These are phyloP conservation scores for Penicillium sp. DNA, from an alignment of 2,329 filamentous ascomycete species.

Conservation along the genomic window DNA sequence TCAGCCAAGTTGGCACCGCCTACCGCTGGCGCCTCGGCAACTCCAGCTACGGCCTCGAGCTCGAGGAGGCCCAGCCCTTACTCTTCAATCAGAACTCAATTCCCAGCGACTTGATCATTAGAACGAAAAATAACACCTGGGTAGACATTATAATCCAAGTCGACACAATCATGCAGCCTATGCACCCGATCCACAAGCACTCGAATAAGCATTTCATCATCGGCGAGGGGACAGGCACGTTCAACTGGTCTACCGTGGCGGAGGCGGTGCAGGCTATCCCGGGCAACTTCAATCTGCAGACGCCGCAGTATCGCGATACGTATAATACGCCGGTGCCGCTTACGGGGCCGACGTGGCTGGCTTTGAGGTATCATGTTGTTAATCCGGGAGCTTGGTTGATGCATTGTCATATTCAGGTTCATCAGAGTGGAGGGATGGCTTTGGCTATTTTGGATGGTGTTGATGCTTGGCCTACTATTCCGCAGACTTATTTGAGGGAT, in stretches of 20 bases:
- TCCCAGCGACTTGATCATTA: constrained; percentile 43
- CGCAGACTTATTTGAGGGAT: constrained; percentile 14
- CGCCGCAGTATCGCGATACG: constrained; percentile 54
- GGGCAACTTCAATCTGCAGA: constrained; percentile 54
- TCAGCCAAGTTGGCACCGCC: constrained; percentile 20
- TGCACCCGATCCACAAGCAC: constrained; percentile 64
- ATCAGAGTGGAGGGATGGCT: constrained; percentile 51
- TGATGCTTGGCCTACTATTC: constrained; percentile 41
- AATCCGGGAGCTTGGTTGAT: constrained; percentile 51
- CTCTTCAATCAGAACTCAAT: constrained; percentile 30
- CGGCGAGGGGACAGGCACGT: constrained; percentile 51
- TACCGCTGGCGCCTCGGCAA: constrained; percentile 30
- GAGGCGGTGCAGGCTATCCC: constrained; percentile 52
- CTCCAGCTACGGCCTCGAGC: constrained; percentile 22
- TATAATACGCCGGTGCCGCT: constrained; percentile 40
- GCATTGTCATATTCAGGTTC: constrained; percentile 52
- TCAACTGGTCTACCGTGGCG: constrained; percentile 52
- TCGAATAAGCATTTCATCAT: constrained; percentile 59
- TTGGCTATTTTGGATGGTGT: constrained; percentile 50
- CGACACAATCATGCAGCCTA: constrained; percentile 45
- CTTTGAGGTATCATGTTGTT: constrained; percentile 46
- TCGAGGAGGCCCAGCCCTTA: constrained; percentile 24
- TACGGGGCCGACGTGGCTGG: constrained; percentile 41
- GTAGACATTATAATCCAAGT: constrained; percentile 54
- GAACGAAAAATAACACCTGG: constrained; percentile 51